A percentile compares a stretch with the other conserved stretches of the same genome.
phyloP scores from a whole-genome alignment of 2,329 filamentous ascomycete genomes.

The Rutstroemia sydowiana region DNA sequence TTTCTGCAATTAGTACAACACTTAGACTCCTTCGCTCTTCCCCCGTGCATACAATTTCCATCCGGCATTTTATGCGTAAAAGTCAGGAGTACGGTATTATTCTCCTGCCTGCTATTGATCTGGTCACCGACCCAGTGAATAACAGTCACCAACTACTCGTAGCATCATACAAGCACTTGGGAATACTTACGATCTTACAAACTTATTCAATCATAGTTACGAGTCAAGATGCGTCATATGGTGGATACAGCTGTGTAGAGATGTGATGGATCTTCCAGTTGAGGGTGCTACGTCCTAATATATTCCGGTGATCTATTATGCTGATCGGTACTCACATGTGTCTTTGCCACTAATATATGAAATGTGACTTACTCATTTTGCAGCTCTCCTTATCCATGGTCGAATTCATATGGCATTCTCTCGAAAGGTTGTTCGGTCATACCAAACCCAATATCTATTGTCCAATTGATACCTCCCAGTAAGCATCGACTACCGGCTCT shows the following conservation, averaged over 20 bases:
- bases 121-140: no score
- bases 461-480: slow-evolving; percentile 37
- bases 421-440: slow-evolving; percentile 19
- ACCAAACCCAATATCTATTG: slow-evolving; percentile 5
- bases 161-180: background rate
- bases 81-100: no score
- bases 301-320: background rate
- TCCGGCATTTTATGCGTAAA: no score
- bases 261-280: background rate
- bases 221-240: background rate
- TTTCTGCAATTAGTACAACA: no score
- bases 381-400: slow-evolving; percentile 10
- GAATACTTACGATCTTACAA: background rate
- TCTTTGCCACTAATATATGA: no score
- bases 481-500: slow-evolving; percentile 44
- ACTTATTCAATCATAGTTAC: background rate
- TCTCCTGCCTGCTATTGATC: no score
- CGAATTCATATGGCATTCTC: slow-evolving; percentile 3
- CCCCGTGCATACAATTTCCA: no score
- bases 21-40: no score
- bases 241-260: background rate
- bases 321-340: no score
- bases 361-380: no score
- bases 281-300: background rate
- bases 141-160: slow-evolving; percentile 8